Base-by-base conservation (phyloP, 805 yeast species). In the Tetrapisispora namnaoensis region DNA sequence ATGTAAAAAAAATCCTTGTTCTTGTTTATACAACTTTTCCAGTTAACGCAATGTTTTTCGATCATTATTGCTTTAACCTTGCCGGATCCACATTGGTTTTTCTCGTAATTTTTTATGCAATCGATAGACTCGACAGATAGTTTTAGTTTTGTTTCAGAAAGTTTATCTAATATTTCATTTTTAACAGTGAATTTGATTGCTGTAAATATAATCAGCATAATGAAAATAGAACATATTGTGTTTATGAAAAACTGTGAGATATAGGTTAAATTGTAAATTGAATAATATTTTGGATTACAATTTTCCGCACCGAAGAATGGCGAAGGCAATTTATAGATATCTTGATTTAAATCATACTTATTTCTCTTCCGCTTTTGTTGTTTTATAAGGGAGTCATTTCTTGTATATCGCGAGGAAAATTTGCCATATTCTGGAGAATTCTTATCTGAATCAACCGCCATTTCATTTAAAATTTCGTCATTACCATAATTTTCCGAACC, bases 21-120 rank as follows among this genome's bases (percentile, higher is more conserved):
- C 54, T 78, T 76, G 45, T 70, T 70, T 84, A 82, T 82, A 59
- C 91, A 83, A 42, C 72, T 71, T 48, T 72, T 76, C 89, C 88
- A 85, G 49, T 72, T 68, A 13, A 70, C 66, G 62, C 93, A 85
- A 38, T 72, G 70, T 30, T 68, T 66, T 49, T 76, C 78, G 49
- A 83, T 60, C 2, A 82, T 84, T 0, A 88, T 83, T 2, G 74
- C 78, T 14, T 78, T 68, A 2, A 18, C 30, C 13, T 72, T 67
- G 14, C 73, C 77, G 6, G 80, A 79, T 16, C 70, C 70, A 61
- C 95, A 85, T 36, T 71, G 61, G 62, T 84, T 85, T 11, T 72
- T 75, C 37, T 66, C 44, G 59, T 76, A 84, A 20, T 75, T 67
- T 30, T 76, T 63, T 21, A 72, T 64, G 62, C 91, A 84, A 24